Conservation (phyloP, 2,329 filamentous ascomycete genomes). For the Helotiales sp. region DNA sequence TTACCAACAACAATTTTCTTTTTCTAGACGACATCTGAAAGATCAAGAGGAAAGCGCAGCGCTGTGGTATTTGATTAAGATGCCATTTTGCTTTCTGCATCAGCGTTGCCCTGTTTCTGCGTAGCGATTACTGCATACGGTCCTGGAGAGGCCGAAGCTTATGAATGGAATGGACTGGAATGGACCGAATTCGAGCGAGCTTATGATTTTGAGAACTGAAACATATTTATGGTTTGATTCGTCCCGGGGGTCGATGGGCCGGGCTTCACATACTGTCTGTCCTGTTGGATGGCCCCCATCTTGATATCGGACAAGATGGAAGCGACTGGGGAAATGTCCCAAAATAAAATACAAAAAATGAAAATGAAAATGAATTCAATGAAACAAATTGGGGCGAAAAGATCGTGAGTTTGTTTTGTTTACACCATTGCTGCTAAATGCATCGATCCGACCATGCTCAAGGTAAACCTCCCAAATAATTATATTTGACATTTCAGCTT, state of each 20-base stretch:
- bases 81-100: constrained; percentile 31
- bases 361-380: not conserved
- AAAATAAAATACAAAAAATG: not conserved
- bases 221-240: constrained; percentile 18
- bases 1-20: constrained; percentile 33
- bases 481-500: no score
- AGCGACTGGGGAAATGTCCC: not conserved
- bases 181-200: not conserved
- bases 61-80: constrained; percentile 31
- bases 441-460: not conserved
- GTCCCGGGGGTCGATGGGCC: not conserved
- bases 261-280: not conserved
- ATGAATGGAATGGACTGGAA: constrained; percentile 23
- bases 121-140: constrained; percentile 31
- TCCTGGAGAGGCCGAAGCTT: constrained; percentile 20
- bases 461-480: no score
- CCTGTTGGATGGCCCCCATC: constrained; percentile 8
- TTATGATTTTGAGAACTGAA: constrained; percentile 5
- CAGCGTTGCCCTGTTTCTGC: constrained; percentile 35
- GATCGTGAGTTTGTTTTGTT: not conserved
- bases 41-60: constrained; percentile 22
- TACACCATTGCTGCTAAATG: not conserved
- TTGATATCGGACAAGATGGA: constrained; percentile 13
- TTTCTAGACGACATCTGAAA: constrained; percentile 32
- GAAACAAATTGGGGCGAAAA: not conserved